A percentile compares a stretch with the other conserved stretches of the same genome.
phyloP scores from a whole-genome alignment of 2,329 filamentous ascomycete genomes.

The Epichloe elymi region DNA sequence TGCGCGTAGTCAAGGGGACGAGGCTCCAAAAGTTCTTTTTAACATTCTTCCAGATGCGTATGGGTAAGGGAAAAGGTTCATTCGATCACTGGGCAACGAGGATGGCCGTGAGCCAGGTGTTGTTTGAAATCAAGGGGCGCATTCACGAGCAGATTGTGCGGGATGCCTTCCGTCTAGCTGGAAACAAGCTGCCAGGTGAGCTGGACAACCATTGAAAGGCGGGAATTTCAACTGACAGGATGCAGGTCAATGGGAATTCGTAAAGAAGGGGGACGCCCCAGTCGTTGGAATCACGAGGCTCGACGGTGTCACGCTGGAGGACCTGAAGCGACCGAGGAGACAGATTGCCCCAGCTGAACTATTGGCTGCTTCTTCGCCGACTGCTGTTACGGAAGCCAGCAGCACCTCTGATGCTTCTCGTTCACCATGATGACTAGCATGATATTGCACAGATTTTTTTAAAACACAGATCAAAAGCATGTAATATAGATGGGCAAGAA shows the following conservation, averaged over 20 bases:
- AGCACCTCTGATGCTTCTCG: slow-evolving; percentile 21
- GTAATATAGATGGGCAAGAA: background rate
- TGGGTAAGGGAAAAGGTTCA: slow-evolving; percentile 97
- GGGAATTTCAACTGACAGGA: slow-evolving; percentile 11
- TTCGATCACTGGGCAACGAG: slow-evolving; percentile 95
- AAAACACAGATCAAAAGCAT: background rate
- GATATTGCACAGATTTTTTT: background rate
- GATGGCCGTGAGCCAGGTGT: slow-evolving; percentile 77
- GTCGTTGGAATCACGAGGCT: slow-evolving; percentile 90
- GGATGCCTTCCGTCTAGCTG: slow-evolving; percentile 88
- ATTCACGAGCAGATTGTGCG: slow-evolving; percentile 88
- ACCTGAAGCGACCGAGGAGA: slow-evolving; percentile 67
- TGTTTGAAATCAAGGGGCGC: slow-evolving; percentile 85
- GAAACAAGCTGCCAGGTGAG: slow-evolving; percentile 85
- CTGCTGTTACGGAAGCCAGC: slow-evolving; percentile 19
- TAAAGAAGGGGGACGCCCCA: slow-evolving; percentile 84
- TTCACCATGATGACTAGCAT: slow-evolving; percentile 10
- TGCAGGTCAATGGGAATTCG: slow-evolving; percentile 75
- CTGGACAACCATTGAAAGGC: slow-evolving; percentile 5
- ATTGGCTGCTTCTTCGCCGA: slow-evolving; percentile 20
- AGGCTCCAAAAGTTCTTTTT: background rate
- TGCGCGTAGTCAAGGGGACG: background rate
- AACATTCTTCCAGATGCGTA: slow-evolving; percentile 51
- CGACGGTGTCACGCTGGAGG: slow-evolving; percentile 69
- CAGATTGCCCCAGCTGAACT: slow-evolving; percentile 38